Conservation (phyloP, 163 green algal genomes). For the Volvox carteri region DNA sequence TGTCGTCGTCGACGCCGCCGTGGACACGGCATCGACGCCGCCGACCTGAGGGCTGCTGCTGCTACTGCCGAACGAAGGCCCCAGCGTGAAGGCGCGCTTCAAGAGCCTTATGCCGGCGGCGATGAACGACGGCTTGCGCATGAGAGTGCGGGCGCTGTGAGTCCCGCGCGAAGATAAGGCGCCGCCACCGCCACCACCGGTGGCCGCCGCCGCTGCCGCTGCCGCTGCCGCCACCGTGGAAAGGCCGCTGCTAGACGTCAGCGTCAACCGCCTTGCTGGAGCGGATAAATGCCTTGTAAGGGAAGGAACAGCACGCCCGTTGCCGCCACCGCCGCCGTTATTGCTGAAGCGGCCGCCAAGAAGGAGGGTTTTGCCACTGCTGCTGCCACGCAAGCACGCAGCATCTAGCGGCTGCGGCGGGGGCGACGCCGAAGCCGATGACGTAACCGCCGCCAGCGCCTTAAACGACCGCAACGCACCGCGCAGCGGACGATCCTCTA, state of each 20-base stretch:
- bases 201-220: background rate
- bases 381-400: background rate
- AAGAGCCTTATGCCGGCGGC: constrained; percentile 7
- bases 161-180: too few relatives aligned
- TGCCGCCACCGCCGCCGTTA: background rate
- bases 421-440: too few relatives aligned
- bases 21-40: too few relatives aligned
- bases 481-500: background rate
- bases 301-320: background rate
- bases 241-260: background rate
- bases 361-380: background rate
- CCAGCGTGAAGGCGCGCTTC: constrained; percentile 32
- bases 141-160: background rate
- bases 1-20: background rate
- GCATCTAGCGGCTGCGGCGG: background rate
- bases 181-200: background rate
- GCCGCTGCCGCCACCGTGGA: background rate
- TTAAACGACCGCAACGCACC: background rate
- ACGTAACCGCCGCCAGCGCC: background rate
- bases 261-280: background rate
- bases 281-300: constrained; percentile 27
- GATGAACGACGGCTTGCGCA: constrained; percentile 12
- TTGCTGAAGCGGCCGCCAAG: background rate
- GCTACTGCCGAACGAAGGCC: background rate
- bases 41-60: background rate